Base-by-base conservation (phyloP, 768 basidiomycete genomes). In the Boletus subcaerulescens region DNA sequence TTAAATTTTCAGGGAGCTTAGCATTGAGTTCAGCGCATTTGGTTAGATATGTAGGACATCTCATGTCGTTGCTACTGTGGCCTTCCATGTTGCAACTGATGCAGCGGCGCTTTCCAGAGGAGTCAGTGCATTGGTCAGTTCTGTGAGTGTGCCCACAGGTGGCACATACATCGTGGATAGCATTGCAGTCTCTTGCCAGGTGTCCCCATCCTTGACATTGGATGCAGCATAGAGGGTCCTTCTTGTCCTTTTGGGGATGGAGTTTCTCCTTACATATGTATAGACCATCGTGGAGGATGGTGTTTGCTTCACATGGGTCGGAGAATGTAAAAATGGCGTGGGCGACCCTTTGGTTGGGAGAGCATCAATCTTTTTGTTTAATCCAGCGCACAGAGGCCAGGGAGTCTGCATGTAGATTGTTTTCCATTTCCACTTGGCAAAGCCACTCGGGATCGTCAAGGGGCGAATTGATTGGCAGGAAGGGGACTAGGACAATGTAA, bases 161-260 rank as follows among this genome's bases (percentile, higher is more conserved):
- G 3, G 22, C 22, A 24, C 22, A 24, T 24, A 3, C 3, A 3
- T 24, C 3, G 4, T 24, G 39, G 29, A 1, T 12, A 24, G 5
- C 10, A 14, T 24, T 1, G 10, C 13, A 0, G 12, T 5, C 22
- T 1, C 0, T 6, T 5, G n/a, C 22, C 3, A 0, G 12, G 35
- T 55, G 53, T 0, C 49, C 41, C 49, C 49, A 58, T 0, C 18
- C 13, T n/a, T 55, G 57, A 8, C 57, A 58, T 0, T 10, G 2
- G 1, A 32, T 22, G 6, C 49, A 55, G 2, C 31, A 9, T 0
- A 55, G 6, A 1, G 49, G 53, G 10, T 58, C 45, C 4, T 26
- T 42, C 1, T 43, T 47, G 0, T 58, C 57, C 12, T 58, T 52
- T 0, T 5, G 3, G 0, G 53, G 49, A 22, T 55, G 57, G 0